A percentile compares a stretch with the other conserved stretches of the same genome.
Evolutionary conservation across 306 rosid genomes (phyloP).

Genomic region (Inga leiocalycina): DNA sequence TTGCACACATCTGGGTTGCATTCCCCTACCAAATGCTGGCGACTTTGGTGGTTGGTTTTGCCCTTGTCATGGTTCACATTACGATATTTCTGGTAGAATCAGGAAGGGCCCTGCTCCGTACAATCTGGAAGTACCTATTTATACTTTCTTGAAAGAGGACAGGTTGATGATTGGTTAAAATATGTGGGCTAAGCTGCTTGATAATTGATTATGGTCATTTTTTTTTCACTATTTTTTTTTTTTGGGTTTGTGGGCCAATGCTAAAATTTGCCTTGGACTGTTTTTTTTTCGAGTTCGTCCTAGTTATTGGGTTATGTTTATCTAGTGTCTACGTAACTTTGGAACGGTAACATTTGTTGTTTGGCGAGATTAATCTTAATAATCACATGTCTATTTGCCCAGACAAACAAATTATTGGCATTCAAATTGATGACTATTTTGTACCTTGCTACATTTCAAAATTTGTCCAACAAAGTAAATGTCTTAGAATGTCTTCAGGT

Average conservation of each 20-base stretch:
- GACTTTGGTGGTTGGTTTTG: slow-evolving; percentile 93
- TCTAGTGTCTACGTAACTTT: slow-evolving; percentile 45
- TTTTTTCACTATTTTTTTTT: slow-evolving; percentile 8
- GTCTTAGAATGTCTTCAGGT: background rate
- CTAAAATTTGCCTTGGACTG: slow-evolving; percentile 49
- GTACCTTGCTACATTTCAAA: slow-evolving; percentile 6
- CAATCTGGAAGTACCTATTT: slow-evolving; percentile 89
- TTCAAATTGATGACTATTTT: slow-evolving; percentile 17
- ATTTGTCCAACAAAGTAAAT: slow-evolving; percentile 4
- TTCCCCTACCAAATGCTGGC: slow-evolving; percentile 91
- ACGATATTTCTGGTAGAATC: slow-evolving; percentile 83
- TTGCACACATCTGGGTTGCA: slow-evolving; percentile 90
- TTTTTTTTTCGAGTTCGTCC: slow-evolving; percentile 22
- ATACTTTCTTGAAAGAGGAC: slow-evolving; percentile 68
- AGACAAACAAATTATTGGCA: slow-evolving; percentile 2
- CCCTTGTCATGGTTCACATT: slow-evolving; percentile 92
- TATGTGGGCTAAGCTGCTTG: slow-evolving; percentile 11
- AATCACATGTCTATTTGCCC: slow-evolving; percentile 46
- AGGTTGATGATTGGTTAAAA: slow-evolving; percentile 74
- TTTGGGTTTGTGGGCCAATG: slow-evolving; percentile 50
- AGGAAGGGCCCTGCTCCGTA: slow-evolving; percentile 90
- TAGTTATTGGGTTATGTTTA: slow-evolving; percentile 24
- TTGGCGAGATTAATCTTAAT: slow-evolving; percentile 47
- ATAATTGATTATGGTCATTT: background rate
- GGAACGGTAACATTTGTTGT: slow-evolving; percentile 27